These are phyloP conservation scores for Noccaea bulbosa DNA, from an alignment of 345 rosid species.

Conservation along the genomic window DNA sequence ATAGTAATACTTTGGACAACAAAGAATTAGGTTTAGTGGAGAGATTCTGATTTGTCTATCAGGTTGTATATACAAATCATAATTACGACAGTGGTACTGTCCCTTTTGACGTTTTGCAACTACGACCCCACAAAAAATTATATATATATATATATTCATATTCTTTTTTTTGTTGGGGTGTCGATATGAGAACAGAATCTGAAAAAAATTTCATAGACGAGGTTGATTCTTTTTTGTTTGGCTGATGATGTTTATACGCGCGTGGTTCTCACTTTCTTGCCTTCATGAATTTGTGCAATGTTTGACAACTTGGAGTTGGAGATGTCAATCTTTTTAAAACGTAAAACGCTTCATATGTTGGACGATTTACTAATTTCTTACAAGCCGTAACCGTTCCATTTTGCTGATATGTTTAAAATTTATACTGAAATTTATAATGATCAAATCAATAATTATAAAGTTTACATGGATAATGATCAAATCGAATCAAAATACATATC, in stretches of 20 bases:
- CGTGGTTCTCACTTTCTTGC: slow-evolving; percentile 24
- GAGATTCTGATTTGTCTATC: slow-evolving; percentile 34
- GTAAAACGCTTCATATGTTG: neutral
- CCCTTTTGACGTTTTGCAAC: slow-evolving; percentile 24
- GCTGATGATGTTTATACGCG: slow-evolving; percentile 20
- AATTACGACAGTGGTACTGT: slow-evolving; percentile 27
- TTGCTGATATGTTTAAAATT: neutral
- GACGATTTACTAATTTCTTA: neutral
- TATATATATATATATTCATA: neutral
- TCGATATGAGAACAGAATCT: slow-evolving; percentile 41
- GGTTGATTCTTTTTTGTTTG: slow-evolving; percentile 42
- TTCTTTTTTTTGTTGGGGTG: slow-evolving; percentile 27
- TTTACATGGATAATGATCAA: too few species aligned
- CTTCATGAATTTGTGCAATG: slow-evolving; percentile 16
- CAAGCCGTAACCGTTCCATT: slow-evolving; percentile 12
- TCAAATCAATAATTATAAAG: too few species aligned
- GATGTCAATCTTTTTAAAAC: neutral
- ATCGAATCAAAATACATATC: too few species aligned
- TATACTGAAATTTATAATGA: too few species aligned
- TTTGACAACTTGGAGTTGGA: slow-evolving; percentile 2
- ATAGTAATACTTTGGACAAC: neutral
- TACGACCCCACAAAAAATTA: slow-evolving; percentile 10
- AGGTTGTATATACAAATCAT: slow-evolving; percentile 23
- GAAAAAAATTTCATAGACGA: slow-evolving; percentile 41
- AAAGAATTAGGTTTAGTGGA: slow-evolving; percentile 39